Evolutionary conservation across 306 rosid species (phyloP).

Genomic region (Trifolium subterraneum): DNA sequence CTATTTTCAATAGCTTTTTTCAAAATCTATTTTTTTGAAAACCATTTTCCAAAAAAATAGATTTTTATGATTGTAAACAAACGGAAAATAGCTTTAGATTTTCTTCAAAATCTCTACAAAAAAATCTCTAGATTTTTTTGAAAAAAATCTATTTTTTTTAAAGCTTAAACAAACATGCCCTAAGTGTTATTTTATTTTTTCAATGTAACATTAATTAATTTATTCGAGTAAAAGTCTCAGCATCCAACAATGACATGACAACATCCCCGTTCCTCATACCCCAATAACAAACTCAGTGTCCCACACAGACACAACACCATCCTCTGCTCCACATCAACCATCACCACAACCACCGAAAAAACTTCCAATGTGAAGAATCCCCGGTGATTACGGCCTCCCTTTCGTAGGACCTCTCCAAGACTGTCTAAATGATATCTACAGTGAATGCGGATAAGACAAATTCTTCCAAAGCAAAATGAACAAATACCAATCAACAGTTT

Average conservation of each 20-base stretch:
- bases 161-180: too few relatives aligned
- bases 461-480: conserved; percentile 64
- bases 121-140: too few relatives aligned
- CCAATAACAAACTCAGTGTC: neutral
- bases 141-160: too few relatives aligned
- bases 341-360: neutral
- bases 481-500: conserved; percentile 75
- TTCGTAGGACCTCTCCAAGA: conserved; percentile 67
- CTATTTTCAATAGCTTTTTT: too few relatives aligned
- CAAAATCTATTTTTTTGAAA: too few relatives aligned
- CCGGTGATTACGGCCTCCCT: conserved; percentile 77
- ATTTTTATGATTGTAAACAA: too few relatives aligned
- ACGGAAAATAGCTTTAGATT: too few relatives aligned
- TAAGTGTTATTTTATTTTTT: neutral
- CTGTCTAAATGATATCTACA: conserved; percentile 74
- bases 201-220: neutral
- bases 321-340: neutral
- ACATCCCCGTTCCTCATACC: neutral
- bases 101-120: too few relatives aligned
- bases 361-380: conserved; percentile 66
- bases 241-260: conserved; percentile 40
- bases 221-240: conserved; percentile 42
- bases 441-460: conserved; percentile 74
- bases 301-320: neutral
- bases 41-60: too few relatives aligned